Conservation (phyloP, 371 early-diverging fungal species). For the Mucor lusitanicus region DNA sequence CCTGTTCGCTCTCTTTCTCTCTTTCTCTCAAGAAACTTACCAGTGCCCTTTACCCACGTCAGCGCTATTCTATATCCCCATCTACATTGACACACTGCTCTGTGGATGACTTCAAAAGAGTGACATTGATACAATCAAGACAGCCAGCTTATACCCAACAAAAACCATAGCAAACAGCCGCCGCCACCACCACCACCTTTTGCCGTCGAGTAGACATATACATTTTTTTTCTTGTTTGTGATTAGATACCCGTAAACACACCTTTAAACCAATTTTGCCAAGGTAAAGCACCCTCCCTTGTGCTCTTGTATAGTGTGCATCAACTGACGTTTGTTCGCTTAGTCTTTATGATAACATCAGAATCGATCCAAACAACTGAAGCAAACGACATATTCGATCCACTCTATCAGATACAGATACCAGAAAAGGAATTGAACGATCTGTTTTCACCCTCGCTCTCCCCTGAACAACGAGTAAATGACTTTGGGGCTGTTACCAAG, state of each 20-base stretch:
- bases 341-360: slow-evolving; percentile 2
- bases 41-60: neutral
- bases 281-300: neutral
- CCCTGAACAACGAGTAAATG: slow-evolving; percentile 8
- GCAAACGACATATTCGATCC: slow-evolving; percentile 9
- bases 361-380: neutral
- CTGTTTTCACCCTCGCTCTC: slow-evolving; percentile 3
- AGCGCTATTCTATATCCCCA: neutral
- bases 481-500: slow-evolving; percentile 21
- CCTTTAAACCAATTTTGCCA: neutral
- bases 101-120: neutral
- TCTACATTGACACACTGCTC: neutral
- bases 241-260: neutral
- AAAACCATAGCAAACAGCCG: neutral
- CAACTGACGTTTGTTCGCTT: neutral
- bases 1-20: neutral
- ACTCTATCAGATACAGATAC: slow-evolving; percentile 11
- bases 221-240: neutral
- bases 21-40: no score
- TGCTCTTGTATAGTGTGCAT: no score
- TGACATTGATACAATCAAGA: neutral
- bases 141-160: slow-evolving; percentile 7
- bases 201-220: neutral
- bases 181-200: neutral
- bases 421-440: slow-evolving; percentile 23